These are phyloP conservation scores for Tuber brumale DNA, from an alignment of 495 filamentous ascomycete genomes.

Conservation along the genomic window DNA sequence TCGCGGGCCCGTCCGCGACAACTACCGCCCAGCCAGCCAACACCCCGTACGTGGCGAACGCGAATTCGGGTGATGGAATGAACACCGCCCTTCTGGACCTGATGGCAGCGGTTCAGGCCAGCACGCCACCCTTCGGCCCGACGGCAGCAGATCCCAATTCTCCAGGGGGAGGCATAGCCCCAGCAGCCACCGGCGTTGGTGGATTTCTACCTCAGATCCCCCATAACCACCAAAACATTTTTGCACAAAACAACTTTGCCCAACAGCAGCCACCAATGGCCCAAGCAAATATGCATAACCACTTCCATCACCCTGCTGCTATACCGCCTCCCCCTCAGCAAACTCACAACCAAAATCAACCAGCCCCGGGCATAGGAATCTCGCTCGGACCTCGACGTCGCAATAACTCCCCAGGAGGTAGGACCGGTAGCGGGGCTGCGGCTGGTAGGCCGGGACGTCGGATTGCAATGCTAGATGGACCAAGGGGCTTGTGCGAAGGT, in stretches of 20 bases:
- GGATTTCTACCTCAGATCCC: neutral
- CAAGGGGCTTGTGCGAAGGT: conserved; percentile 36
- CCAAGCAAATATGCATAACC: neutral
- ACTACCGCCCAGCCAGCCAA: neutral
- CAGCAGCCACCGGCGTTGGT: neutral
- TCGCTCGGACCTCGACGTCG: conserved; percentile 23
- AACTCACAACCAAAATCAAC: conserved; percentile 20
- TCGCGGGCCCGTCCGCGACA: neutral
- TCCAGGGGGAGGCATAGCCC: neutral
- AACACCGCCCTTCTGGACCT: neutral
- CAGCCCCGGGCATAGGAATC: neutral
- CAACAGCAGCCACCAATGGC: neutral
- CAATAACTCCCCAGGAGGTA: conserved; percentile 32
- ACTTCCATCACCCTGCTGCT: neutral
- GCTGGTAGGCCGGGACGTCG: conserved; percentile 27
- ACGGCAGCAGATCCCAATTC: neutral
- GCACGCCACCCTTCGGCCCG: neutral
- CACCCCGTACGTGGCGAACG: neutral
- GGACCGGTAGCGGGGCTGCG: conserved; percentile 17
- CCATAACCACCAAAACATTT: neutral
- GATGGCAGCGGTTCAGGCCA: neutral
- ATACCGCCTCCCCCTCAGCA: neutral
- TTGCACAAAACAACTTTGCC: neutral
- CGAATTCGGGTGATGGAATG: neutral
- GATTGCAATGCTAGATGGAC: conserved; percentile 39